phyloP scores from a whole-genome alignment of 2,329 filamentous ascomycete species.

The Fusarium heterosporum region DNA sequence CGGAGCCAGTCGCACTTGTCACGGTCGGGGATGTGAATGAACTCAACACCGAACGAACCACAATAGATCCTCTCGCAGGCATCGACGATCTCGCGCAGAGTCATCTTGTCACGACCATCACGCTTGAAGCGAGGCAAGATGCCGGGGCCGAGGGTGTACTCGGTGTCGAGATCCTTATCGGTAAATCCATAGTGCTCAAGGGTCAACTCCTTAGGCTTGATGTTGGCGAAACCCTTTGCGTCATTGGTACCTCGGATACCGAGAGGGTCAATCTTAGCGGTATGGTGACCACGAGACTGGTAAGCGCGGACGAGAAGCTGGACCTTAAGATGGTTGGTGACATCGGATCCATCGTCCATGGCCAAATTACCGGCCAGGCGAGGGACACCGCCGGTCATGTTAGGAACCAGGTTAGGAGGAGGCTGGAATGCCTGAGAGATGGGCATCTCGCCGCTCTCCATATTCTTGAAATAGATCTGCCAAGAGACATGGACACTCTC shows the following conservation, averaged over 20 bases:
- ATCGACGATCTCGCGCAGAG: conserved; percentile 89
- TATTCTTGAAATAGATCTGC: conserved; percentile 99
- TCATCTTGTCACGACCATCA: conserved; percentile 93
- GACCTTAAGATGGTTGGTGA: conserved; percentile 97
- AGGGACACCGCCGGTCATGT: conserved; percentile 81
- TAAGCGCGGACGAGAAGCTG: conserved; percentile 97
- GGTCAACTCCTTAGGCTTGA: conserved; percentile 90
- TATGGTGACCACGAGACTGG: conserved; percentile 97
- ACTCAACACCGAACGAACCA: conserved; percentile 96
- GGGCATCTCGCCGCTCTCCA: conserved; percentile 98
- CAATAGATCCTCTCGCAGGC: conserved; percentile 97
- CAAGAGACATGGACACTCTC: conserved; percentile 96
- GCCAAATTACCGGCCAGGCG: conserved; percentile 77
- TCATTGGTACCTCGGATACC: conserved; percentile 78
- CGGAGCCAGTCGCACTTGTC: conserved; percentile 99
- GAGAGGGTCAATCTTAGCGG: conserved; percentile 95
- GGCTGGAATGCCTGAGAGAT: conserved; percentile 97
- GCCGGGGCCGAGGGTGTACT: conserved; percentile 92
- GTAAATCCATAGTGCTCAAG: conserved; percentile 96
- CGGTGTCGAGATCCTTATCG: conserved; percentile 91
- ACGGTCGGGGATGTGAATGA: conserved; percentile 98
- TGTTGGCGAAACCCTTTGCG: conserved; percentile 82
- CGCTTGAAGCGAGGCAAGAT: conserved; percentile 95
- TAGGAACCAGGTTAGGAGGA: conserved; percentile 89
- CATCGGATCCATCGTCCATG: conserved; percentile 77